phyloP scores from a whole-genome alignment of 345 rosid species.

The Rhizophora mangle region DNA sequence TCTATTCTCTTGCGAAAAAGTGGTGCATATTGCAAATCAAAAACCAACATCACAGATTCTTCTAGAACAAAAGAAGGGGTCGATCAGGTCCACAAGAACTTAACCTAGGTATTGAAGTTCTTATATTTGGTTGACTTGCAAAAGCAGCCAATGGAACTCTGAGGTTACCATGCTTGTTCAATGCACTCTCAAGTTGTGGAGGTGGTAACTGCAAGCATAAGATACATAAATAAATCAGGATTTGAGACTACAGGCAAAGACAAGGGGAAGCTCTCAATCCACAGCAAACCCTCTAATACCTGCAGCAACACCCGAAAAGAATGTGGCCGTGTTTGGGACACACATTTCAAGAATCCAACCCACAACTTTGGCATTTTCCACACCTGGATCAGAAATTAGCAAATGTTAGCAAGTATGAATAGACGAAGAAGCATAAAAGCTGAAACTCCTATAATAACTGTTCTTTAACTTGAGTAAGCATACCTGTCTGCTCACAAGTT shows the following conservation, averaged over 20 bases:
- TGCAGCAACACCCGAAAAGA: constrained; percentile 76
- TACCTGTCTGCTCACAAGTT: constrained; percentile 90
- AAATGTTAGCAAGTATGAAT: not conserved
- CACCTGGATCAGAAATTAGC: constrained; percentile 41
- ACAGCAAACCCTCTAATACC: constrained; percentile 40
- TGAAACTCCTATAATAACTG: constrained; percentile 8
- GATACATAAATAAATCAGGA: constrained; percentile 17
- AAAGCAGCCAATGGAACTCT: constrained; percentile 66
- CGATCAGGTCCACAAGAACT: constrained; percentile 5
- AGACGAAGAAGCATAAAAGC: not conserved
- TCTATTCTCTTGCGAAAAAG: no score
- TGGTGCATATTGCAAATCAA: not conserved
- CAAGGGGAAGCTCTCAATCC: not conserved
- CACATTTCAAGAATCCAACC: constrained; percentile 96
- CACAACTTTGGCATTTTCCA: constrained; percentile 98
- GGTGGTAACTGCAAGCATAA: constrained; percentile 68
- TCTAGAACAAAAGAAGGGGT: not conserved
- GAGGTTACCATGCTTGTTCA: constrained; percentile 71
- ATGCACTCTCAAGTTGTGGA: constrained; percentile 69
- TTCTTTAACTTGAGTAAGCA: constrained; percentile 8
- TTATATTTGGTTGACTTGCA: constrained; percentile 61
- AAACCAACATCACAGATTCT: not conserved
- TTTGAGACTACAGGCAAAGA: constrained; percentile 6
- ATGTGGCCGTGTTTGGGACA: constrained; percentile 90
- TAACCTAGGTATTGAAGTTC: constrained; percentile 74